Evolutionary conservation across 352 stramenopile genomes (phyloP).

Genomic region (Paralagenidium karlingii): DNA sequence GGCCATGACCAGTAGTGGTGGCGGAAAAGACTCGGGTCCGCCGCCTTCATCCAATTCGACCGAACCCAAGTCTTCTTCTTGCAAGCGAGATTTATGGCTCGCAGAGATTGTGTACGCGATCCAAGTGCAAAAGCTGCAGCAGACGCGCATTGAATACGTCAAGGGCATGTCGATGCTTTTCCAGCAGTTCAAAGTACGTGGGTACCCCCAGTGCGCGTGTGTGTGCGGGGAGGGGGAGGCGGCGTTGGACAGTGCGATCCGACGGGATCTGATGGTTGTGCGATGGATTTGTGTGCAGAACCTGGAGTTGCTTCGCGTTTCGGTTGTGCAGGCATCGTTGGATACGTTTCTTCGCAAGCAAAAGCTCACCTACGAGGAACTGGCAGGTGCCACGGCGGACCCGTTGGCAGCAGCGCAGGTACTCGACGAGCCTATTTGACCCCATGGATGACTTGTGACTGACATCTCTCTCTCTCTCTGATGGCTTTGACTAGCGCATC

Average conservation of each 20-base stretch:
- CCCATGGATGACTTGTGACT: neutral
- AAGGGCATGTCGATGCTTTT: conserved; percentile 74
- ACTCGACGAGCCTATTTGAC: neutral
- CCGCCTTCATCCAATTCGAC: no score
- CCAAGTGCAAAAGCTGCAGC: conserved; percentile 50
- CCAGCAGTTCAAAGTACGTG: conserved; percentile 76
- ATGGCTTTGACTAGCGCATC: conserved; percentile 48
- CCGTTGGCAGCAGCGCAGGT: conserved; percentile 51
- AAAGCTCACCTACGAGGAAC: conserved; percentile 60
- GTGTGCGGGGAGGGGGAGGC: no score
- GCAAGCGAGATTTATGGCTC: conserved; percentile 47
- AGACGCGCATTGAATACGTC: conserved; percentile 59
- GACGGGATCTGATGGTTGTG: no score
- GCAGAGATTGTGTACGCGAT: conserved; percentile 63
- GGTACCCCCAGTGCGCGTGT: no score
- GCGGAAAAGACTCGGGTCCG: no score
- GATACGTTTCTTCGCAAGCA: conserved; percentile 75
- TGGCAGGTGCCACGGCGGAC: conserved; percentile 49
- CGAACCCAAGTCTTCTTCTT: no score
- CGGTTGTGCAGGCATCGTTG: conserved; percentile 59
- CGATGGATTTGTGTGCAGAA: no score
- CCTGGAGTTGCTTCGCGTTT: conserved; percentile 51
- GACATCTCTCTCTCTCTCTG: no score
- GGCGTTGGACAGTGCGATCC: no score
- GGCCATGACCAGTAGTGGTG: conserved; percentile 1